A percentile compares a stretch with the other conserved stretches of the same genome.
These are phyloP conservation scores for Chytriomyces sp. DNA, from an alignment of 192 early-diverging fungal genomes.

Conservation along the genomic window DNA sequence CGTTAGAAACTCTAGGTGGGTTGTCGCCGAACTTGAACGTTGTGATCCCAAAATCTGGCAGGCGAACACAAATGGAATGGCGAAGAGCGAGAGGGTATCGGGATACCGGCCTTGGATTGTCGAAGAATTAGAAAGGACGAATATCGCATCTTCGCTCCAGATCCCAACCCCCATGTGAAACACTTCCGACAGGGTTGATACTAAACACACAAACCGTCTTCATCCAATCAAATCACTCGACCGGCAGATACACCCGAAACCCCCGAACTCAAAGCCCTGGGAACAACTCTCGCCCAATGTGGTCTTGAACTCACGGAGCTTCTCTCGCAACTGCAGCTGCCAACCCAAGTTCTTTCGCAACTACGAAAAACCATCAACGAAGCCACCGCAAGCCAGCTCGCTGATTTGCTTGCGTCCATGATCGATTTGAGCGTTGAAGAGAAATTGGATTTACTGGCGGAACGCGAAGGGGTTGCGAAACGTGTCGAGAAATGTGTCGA, in stretches of 20 bases:
- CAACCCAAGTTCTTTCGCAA: slow-evolving; percentile 65
- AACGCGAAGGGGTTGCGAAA: slow-evolving; percentile 53
- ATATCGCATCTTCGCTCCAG: too few species aligned
- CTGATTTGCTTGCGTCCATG: slow-evolving; percentile 72
- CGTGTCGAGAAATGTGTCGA: slow-evolving; percentile 62
- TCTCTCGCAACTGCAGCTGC: slow-evolving; percentile 66
- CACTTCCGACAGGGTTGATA: background rate
- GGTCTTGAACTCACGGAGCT: slow-evolving; percentile 57
- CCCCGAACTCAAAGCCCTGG: background rate
- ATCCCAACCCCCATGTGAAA: background rate
- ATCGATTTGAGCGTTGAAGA: slow-evolving; percentile 76
- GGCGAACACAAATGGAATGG: background rate
- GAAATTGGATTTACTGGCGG: slow-evolving; percentile 69
- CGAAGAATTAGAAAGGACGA: too few species aligned
- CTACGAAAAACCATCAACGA: slow-evolving; percentile 69
- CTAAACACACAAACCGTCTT: background rate
- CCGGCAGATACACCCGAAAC: background rate
- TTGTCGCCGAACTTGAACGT: background rate
- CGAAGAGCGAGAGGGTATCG: too few species aligned
- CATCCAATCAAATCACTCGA: background rate
- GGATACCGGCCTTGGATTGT: too few species aligned
- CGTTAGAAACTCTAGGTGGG: slow-evolving; percentile 48
- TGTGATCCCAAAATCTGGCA: background rate
- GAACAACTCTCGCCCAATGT: background rate
- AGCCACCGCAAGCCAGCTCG: slow-evolving; percentile 60